Percentiles rank a stretch among this genome's conserved stretches.
These are phyloP conservation scores for Termitomyces sp. DNA, from an alignment of 768 basidiomycete species.

Conservation along the genomic window DNA sequence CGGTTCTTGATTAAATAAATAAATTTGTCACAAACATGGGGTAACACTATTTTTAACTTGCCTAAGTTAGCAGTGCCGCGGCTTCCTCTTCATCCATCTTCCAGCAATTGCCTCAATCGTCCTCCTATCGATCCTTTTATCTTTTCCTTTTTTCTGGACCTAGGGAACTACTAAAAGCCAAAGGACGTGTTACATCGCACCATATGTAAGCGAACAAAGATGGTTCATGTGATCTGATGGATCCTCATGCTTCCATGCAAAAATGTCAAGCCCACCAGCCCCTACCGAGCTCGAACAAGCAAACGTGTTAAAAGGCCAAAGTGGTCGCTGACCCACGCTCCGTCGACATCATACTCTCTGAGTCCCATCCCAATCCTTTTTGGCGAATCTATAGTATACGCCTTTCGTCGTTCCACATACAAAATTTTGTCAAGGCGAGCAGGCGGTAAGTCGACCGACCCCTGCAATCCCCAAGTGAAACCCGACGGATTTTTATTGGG, in stretches of 20 bases:
- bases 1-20: slow-evolving; percentile 4
- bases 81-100: slow-evolving; percentile 24
- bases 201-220: background rate
- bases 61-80: background rate
- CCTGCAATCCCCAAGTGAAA: slow-evolving; percentile 73
- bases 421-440: slow-evolving; percentile 67
- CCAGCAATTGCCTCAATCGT: background rate
- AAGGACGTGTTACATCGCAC: background rate
- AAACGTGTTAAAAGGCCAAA: slow-evolving; percentile 53
- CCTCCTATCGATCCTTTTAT: background rate
- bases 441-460: slow-evolving; percentile 42
- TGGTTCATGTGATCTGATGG: slow-evolving; percentile 10
- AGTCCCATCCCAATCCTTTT: slow-evolving; percentile 56
- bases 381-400: slow-evolving; percentile 53
- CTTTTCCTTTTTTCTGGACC: background rate
- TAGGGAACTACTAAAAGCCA: background rate
- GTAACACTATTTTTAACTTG: slow-evolving; percentile 20
- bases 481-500: slow-evolving; percentile 43
- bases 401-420: slow-evolving; percentile 47
- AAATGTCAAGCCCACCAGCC: background rate
- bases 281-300: slow-evolving; percentile 23
- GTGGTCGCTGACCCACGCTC: slow-evolving; percentile 65
- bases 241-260: slow-evolving; percentile 1
- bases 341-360: slow-evolving; percentile 36
- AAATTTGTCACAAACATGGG: slow-evolving; percentile 24